Percentiles rank a stretch among this genome's conserved stretches.
Conservation (phyloP, 768 basidiomycete genomes). For the Pisolithus sp. region DNA sequence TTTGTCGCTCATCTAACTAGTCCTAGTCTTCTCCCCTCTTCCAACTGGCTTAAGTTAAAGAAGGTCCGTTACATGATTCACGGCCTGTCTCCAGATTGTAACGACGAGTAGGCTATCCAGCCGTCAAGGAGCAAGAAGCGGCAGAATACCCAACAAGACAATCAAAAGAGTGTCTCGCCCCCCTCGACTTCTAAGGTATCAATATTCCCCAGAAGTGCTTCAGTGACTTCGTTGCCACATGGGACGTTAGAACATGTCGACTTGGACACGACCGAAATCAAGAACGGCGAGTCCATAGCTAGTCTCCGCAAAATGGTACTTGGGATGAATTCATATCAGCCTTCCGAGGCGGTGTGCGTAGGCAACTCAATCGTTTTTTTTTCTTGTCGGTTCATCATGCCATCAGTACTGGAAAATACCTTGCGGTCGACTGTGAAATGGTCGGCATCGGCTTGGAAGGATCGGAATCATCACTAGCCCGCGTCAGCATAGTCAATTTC, state of each 20-base stretch:
- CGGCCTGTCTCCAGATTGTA: not conserved
- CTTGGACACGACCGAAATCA: constrained; percentile 21
- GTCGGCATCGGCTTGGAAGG: constrained; percentile 89
- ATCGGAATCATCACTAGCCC: constrained; percentile 75
- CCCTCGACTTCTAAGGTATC: not conserved
- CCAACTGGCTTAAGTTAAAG: constrained; percentile 55
- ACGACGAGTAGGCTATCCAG: not conserved
- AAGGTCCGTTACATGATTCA: constrained; percentile 33
- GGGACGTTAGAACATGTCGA: constrained; percentile 8
- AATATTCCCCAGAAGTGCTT: constrained; percentile 1
- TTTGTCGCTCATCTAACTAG: constrained; percentile 2
- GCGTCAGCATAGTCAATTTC: constrained; percentile 88
- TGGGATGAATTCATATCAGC: constrained; percentile 37
- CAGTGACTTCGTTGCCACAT: constrained; percentile 4
- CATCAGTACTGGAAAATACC: constrained; percentile 58
- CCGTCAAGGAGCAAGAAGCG: constrained; percentile 8
- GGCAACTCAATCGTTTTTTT: not conserved
- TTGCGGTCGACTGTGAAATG: constrained; percentile 96
- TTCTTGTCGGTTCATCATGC: constrained; percentile 2
- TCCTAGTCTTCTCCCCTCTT: constrained; percentile 31
- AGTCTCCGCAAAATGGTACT: constrained; percentile 47
- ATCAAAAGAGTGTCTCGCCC: constrained; percentile 6
- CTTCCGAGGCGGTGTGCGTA: constrained; percentile 41
- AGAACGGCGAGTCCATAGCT: constrained; percentile 44
- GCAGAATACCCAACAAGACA: constrained; percentile 9